These are phyloP conservation scores for Gynandropsis gynandra DNA, from an alignment of 345 rosid genomes.

Conservation along the genomic window DNA sequence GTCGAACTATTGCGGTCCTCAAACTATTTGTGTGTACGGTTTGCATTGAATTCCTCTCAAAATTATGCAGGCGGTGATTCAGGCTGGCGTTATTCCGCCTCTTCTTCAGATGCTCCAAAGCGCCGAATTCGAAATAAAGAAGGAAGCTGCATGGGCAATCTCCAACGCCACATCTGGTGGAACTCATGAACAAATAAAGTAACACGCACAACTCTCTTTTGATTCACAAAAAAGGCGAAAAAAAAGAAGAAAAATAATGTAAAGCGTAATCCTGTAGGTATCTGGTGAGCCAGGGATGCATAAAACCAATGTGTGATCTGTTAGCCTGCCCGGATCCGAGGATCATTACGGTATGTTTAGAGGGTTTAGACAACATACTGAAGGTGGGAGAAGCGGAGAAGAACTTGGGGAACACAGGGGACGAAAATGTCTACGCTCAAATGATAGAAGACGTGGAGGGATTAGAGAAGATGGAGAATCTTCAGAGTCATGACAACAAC, in stretches of 20 bases:
- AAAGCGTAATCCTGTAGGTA: constrained; percentile 25
- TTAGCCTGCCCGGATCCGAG: constrained; percentile 68
- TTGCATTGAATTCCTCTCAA: neutral
- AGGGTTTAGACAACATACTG: constrained; percentile 68
- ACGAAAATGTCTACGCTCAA: constrained; percentile 46
- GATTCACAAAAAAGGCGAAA: too few species aligned
- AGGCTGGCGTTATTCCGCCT: constrained; percentile 45
- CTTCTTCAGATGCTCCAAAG: constrained; percentile 48
- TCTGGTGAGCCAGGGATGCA: constrained; percentile 55
- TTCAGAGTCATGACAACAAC: constrained; percentile 63
- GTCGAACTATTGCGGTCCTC: neutral
- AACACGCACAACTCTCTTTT: neutral
- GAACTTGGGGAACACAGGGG: constrained; percentile 37
- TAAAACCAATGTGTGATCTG: constrained; percentile 67
- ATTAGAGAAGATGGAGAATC: constrained; percentile 66
- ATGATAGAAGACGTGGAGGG: constrained; percentile 71
- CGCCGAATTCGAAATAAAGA: constrained; percentile 67
- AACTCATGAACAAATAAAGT: constrained; percentile 61
- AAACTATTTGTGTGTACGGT: too few species aligned
- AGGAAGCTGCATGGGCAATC: constrained; percentile 82
- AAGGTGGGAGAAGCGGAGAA: constrained; percentile 67
- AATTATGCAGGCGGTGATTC: constrained; percentile 48
- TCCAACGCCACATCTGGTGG: constrained; percentile 76
- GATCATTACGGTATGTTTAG: constrained; percentile 49
- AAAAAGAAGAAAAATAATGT: too few species aligned